Conservation (phyloP, 176 grass and related monocot genomes). For the Lolium perenne region DNA sequence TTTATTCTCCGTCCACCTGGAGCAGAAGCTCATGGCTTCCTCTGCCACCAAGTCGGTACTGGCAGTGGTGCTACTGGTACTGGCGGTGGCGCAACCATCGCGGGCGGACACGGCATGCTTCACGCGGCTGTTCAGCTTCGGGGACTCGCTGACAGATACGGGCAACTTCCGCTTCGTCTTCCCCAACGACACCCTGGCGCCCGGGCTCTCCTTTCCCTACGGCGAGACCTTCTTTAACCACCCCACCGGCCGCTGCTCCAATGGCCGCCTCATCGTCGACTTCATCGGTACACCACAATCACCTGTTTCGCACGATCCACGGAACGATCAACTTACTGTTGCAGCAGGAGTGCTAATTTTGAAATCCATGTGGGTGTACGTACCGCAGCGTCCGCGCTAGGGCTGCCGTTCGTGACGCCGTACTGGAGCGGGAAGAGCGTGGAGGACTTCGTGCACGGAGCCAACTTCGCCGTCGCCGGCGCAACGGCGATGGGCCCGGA, state of each 20-base stretch:
- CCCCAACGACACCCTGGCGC: constrained; percentile 23
- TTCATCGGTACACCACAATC: constrained; percentile 44
- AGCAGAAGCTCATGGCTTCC: too few relatives aligned
- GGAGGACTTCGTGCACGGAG: constrained; percentile 59
- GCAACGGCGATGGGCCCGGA: constrained; percentile 56
- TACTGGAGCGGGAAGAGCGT: constrained; percentile 49
- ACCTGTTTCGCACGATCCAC: too few relatives aligned
- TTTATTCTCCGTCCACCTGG: too few relatives aligned
- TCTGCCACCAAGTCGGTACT: too few relatives aligned
- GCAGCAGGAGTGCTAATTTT: background rate
- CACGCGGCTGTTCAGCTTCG: constrained; percentile 65
- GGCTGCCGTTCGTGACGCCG: constrained; percentile 49
- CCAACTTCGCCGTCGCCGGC: constrained; percentile 79
- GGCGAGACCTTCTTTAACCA: constrained; percentile 71
- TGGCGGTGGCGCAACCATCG: background rate
- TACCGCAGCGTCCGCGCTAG: constrained; percentile 49
- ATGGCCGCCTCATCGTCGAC: constrained; percentile 60
- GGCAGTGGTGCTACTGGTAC: background rate
- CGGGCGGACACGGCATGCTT: constrained; percentile 42
- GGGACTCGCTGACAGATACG: constrained; percentile 79
- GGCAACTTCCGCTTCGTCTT: constrained; percentile 55
- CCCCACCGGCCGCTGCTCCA: constrained; percentile 71
- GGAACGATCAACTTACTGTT: too few relatives aligned
- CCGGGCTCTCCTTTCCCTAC: constrained; percentile 39
- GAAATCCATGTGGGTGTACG: background rate